These are phyloP conservation scores for Plasmodium billcollinsi DNA, from an alignment of 169 alveolate species.

Conservation along the genomic window DNA sequence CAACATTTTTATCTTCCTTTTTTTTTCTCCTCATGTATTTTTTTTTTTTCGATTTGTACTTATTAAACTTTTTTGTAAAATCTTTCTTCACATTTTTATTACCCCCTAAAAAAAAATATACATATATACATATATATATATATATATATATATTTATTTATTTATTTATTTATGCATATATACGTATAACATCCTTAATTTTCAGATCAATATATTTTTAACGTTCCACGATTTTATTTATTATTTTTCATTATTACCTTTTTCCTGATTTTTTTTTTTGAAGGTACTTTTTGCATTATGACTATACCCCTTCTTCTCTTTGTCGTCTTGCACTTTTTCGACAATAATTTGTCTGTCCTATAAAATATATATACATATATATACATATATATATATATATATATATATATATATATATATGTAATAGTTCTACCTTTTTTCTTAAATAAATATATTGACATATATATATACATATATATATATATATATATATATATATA, in stretches of 20 bases:
- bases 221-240: too few relatives aligned
- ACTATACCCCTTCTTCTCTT: neutral
- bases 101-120: neutral
- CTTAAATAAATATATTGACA: too few relatives aligned
- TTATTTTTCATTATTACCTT: neutral
- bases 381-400: too few relatives aligned
- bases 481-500: neutral
- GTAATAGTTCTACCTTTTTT: too few relatives aligned
- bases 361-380: neutral
- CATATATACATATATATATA: neutral
- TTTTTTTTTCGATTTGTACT: conserved; percentile 1
- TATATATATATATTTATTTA: neutral
- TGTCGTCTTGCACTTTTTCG: conserved; percentile 9
- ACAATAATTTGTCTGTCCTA: conserved; percentile 41
- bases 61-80: neutral
- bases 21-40: conserved; percentile 5
- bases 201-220: too few relatives aligned
- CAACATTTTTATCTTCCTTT: conserved; percentile 6
- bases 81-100: conserved; percentile 5
- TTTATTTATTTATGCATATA: neutral
- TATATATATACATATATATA: too few relatives aligned
- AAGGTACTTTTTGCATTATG: conserved; percentile 22
- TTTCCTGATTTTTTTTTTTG: neutral
- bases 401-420: too few relatives aligned
- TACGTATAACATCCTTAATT: neutral